Evolutionary conservation across 306 rosid genomes (phyloP).

Genomic region (Gastrolobium villosum): DNA sequence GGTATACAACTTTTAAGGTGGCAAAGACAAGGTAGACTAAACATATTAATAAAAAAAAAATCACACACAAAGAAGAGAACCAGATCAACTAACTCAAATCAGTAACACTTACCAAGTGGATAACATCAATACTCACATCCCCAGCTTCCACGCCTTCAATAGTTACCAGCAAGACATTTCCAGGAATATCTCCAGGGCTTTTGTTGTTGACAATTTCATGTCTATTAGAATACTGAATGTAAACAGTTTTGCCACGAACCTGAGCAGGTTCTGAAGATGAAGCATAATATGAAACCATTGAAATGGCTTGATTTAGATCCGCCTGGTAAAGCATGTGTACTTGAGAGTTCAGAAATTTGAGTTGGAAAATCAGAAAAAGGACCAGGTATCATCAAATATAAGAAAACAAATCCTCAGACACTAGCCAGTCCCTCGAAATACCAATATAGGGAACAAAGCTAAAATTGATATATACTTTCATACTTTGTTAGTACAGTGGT

Average conservation of each 20-base stretch:
- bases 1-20: conserved; percentile 3
- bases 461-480: not conserved
- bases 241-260: conserved; percentile 90
- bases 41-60: not conserved
- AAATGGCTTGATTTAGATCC: conserved; percentile 90
- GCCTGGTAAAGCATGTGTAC: conserved; percentile 59
- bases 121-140: conserved; percentile 94
- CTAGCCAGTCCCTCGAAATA: not conserved
- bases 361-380: not conserved
- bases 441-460: not conserved
- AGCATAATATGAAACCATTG: conserved; percentile 93
- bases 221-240: conserved; percentile 92
- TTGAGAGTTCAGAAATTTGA: conserved; percentile 25
- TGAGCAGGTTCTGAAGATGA: conserved; percentile 96
- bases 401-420: conserved; percentile 21
- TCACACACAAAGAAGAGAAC: conserved; percentile 6
- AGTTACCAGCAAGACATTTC: conserved; percentile 91
- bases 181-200: conserved; percentile 95
- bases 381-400: conserved; percentile 24
- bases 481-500: not conserved
- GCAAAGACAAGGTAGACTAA: not conserved
- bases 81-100: conserved; percentile 15
- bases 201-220: conserved; percentile 94
- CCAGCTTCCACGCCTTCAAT: conserved; percentile 96
- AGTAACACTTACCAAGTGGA: conserved; percentile 77